A percentile compares a stretch with the other conserved stretches of the same genome.
Conservation (phyloP, 2,329 filamentous ascomycete genomes). For the Xylaria sp. region DNA sequence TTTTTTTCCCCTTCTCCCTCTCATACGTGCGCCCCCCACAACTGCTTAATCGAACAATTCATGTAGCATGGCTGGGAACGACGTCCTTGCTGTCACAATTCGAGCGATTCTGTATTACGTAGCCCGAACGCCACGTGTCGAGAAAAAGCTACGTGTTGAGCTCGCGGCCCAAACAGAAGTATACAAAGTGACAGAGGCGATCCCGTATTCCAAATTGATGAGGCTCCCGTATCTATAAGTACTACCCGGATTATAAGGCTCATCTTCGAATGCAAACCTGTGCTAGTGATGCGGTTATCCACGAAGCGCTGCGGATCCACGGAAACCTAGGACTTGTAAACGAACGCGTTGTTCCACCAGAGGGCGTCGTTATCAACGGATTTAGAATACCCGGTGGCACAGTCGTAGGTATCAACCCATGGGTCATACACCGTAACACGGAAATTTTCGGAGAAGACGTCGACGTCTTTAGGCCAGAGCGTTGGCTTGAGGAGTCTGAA, state of each 20-base stretch:
- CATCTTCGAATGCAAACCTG: no score
- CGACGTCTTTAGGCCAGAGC: not conserved
- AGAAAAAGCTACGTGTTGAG: conserved; percentile 2
- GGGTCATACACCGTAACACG: conserved; percentile 3
- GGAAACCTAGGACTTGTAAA: not conserved
- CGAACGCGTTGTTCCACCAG: not conserved
- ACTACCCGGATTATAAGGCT: no score
- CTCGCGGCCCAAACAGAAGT: not conserved
- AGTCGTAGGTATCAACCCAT: conserved; percentile 9
- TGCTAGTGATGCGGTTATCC: conserved; percentile 11
- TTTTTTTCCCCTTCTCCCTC: no score
- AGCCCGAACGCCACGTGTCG: not conserved
- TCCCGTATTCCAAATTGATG: not conserved
- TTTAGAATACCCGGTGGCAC: not conserved
- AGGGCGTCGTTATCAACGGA: not conserved
- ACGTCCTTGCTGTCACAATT: conserved; percentile 12
- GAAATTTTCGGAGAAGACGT: conserved; percentile 1
- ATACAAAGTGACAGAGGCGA: not conserved
- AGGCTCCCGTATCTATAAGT: conserved; percentile 16
- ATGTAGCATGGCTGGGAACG: conserved; percentile 9
- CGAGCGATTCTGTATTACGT: conserved; percentile 13
- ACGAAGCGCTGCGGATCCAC: not conserved
- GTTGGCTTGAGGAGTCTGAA: not conserved
- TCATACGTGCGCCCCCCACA: no score
- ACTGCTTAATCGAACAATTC: not conserved